Percentiles rank a stretch among this genome's conserved stretches.
phyloP scores from a whole-genome alignment of 192 early-diverging fungal species.

The Coemansia sp. region DNA sequence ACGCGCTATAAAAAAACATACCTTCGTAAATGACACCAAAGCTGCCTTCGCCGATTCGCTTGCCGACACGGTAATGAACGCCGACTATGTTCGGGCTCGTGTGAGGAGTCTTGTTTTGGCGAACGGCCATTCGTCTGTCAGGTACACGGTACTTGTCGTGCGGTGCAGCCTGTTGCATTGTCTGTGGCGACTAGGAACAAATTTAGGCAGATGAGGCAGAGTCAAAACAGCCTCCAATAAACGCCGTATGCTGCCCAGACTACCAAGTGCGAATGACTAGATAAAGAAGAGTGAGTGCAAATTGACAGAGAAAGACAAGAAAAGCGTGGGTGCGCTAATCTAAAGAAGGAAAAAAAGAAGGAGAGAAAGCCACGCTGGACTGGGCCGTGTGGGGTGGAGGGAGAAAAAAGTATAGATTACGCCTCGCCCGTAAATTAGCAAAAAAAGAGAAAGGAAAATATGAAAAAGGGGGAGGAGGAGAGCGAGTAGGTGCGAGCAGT shows the following conservation, averaged over 20 bases:
- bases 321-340: neutral
- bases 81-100: conserved; percentile 84
- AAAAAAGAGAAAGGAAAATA: conserved; percentile 5
- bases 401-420: conserved; percentile 8
- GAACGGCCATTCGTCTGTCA: conserved; percentile 47
- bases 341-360: neutral
- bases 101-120: conserved; percentile 44
- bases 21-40: conserved; percentile 99
- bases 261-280: neutral
- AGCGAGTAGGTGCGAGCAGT: neutral
- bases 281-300: conserved; percentile 9
- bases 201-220: conserved; percentile 11
- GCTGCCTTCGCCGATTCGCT: conserved; percentile 96
- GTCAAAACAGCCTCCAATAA: conserved; percentile 10
- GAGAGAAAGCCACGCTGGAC: conserved; percentile 4
- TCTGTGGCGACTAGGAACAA: conserved; percentile 5
- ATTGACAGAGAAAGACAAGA: neutral
- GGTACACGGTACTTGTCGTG: conserved; percentile 54
- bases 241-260: conserved; percentile 3
- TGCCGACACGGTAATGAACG: conserved; percentile 93
- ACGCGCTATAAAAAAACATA: conserved; percentile 37
- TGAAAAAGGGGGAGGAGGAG: neutral
- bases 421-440: conserved; percentile 7
- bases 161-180: conserved; percentile 45
- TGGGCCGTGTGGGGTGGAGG: neutral